phyloP scores from a whole-genome alignment of 306 rosid genomes.

The Betula pendula region DNA sequence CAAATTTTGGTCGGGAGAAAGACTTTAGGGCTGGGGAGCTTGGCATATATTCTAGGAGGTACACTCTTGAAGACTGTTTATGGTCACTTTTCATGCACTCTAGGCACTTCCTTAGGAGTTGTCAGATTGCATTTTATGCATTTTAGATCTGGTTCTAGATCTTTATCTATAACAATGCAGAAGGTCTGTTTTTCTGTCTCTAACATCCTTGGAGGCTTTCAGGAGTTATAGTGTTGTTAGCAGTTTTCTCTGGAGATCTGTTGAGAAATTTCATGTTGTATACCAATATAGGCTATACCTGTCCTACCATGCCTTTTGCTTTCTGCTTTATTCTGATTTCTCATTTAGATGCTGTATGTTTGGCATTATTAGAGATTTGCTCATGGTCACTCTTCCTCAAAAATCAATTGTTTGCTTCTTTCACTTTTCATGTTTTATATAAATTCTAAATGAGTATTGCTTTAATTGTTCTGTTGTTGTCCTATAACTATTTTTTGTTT shows the following conservation, averaged over 20 bases:
- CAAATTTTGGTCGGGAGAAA: background rate
- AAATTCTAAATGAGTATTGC: background rate
- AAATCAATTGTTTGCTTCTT: background rate
- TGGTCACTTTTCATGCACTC: background rate
- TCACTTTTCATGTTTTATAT: background rate
- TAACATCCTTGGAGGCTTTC: background rate
- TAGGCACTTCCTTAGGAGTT: background rate
- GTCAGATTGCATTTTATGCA: background rate
- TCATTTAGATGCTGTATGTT: background rate
- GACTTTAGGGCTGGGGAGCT: background rate
- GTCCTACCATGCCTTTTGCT: background rate
- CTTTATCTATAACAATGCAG: too few species aligned
- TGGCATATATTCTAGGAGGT: background rate
- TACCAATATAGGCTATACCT: background rate
- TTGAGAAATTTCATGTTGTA: background rate
- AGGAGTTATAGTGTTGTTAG: background rate
- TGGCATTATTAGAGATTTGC: background rate
- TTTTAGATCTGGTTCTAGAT: too few species aligned
- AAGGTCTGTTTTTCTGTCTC: background rate
- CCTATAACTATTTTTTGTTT: background rate
- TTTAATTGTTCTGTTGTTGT: background rate
- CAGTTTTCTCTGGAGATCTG: background rate
- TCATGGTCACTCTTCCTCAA: background rate
- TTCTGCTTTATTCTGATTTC: background rate
- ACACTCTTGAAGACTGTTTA: background rate